These are phyloP conservation scores for Alternaria triticina DNA, from an alignment of 2,329 filamentous ascomycete species.

Conservation along the genomic window DNA sequence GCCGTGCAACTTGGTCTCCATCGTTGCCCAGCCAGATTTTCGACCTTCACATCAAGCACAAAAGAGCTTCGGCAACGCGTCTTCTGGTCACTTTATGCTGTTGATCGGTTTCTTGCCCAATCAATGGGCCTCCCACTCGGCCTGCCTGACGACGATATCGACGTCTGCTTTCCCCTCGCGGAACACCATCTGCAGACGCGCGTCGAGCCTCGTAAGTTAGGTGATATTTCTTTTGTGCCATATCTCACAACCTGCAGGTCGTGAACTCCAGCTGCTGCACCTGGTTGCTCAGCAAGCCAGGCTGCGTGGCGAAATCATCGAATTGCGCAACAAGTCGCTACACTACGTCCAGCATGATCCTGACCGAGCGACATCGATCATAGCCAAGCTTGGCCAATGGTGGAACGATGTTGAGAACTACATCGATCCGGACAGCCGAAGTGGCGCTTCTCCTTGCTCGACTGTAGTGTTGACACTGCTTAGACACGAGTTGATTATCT, in stretches of 20 bases:
- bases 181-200: conserved; percentile 51
- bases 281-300: conserved; percentile 57
- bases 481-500: conserved; percentile 59
- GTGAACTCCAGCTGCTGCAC: conserved; percentile 23
- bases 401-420: conserved; percentile 61
- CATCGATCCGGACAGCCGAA: conserved; percentile 47
- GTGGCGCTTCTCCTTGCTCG: conserved; percentile 43
- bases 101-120: conserved; percentile 64
- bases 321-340: conserved; percentile 61
- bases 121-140: conserved; percentile 62
- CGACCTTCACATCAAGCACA: conserved; percentile 57
- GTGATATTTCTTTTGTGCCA: neutral
- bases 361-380: conserved; percentile 54
- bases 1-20: conserved; percentile 66
- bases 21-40: conserved; percentile 61
- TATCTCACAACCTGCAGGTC: conserved; percentile 7
- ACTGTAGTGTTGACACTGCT: conserved; percentile 53
- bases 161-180: conserved; percentile 62
- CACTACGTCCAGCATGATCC: conserved; percentile 53
- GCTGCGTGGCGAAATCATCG: conserved; percentile 59
- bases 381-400: conserved; percentile 59
- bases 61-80: conserved; percentile 58
- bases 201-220: conserved; percentile 17
- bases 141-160: conserved; percentile 64
- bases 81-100: conserved; percentile 64